Evolutionary conservation across 495 filamentous ascomycete genomes (phyloP).

Genomic region (Parathielavia hyrcaniae): DNA sequence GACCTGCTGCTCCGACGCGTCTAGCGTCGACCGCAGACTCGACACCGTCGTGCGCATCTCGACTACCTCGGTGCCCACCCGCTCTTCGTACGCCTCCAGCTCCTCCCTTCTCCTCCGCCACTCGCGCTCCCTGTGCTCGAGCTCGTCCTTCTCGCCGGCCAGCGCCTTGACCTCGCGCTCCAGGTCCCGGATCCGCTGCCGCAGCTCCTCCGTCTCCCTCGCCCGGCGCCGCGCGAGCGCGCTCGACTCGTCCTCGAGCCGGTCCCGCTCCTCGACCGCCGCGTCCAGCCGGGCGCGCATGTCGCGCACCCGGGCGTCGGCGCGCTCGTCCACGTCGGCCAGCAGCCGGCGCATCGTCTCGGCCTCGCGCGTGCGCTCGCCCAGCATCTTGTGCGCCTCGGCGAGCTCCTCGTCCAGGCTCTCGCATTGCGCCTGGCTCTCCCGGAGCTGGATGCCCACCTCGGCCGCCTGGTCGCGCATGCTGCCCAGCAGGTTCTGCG

Average conservation of each 20-base stretch:
- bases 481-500: constrained; percentile 76
- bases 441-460: constrained; percentile 87
- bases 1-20: constrained; percentile 79
- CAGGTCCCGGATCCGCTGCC: constrained; percentile 66
- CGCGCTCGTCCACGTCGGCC: constrained; percentile 74
- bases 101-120: constrained; percentile 68
- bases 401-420: constrained; percentile 88
- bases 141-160: constrained; percentile 59
- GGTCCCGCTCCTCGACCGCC: constrained; percentile 84
- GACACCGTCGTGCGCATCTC: constrained; percentile 74
- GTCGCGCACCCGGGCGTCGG: constrained; percentile 74
- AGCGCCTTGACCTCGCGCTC: constrained; percentile 70
- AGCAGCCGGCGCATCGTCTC: constrained; percentile 92
- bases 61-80: constrained; percentile 60
- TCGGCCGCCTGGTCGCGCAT: constrained; percentile 90
- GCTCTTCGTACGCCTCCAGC: constrained; percentile 61
- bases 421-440: constrained; percentile 73
- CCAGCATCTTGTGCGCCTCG: constrained; percentile 81
- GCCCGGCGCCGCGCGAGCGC: constrained; percentile 66
- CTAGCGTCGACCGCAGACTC: constrained; percentile 70
- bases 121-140: constrained; percentile 56
- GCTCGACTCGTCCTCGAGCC: constrained; percentile 83
- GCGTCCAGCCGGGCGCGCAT: constrained; percentile 85
- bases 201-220: constrained; percentile 82
- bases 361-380: constrained; percentile 85